A percentile compares a stretch with the other conserved stretches of the same genome.
Evolutionary conservation across 371 early-diverging fungal genomes (phyloP).

Genomic region (Mucor racemosus): DNA sequence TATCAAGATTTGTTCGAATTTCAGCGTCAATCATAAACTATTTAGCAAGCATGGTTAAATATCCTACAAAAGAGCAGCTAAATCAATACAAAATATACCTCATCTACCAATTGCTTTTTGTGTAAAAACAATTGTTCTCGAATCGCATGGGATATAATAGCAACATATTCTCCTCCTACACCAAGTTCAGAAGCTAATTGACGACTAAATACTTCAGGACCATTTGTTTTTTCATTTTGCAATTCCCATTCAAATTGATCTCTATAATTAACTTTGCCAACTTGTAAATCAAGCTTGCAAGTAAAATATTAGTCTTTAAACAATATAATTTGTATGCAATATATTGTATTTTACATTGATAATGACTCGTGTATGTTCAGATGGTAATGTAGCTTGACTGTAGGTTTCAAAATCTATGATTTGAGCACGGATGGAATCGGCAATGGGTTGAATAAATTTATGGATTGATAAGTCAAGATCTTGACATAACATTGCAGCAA

Average conservation of each 20-base stretch:
- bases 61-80: conserved; percentile 6
- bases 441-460: conserved; percentile 72
- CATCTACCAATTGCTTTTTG: conserved; percentile 70
- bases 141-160: conserved; percentile 86
- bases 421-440: conserved; percentile 77
- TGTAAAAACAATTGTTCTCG: conserved; percentile 83
- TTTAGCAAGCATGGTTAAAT: neutral
- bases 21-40: conserved; percentile 43
- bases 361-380: conserved; percentile 41
- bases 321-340: neutral
- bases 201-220: conserved; percentile 87
- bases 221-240: conserved; percentile 56
- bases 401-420: conserved; percentile 54
- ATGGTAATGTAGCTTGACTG: conserved; percentile 40
- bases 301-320: neutral
- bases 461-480: conserved; percentile 72
- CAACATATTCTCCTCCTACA: conserved; percentile 89
- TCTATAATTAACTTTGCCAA: conserved; percentile 81
- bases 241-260: conserved; percentile 96
- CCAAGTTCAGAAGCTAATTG: conserved; percentile 85
- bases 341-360: conserved; percentile 40
- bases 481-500: conserved; percentile 88
- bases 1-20: conserved; percentile 49
- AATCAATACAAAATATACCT: conserved; percentile 15
- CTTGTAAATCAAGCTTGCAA: conserved; percentile 80